These are phyloP conservation scores for Stentor roeselii DNA, from an alignment of 73 alveolate genomes.

Conservation along the genomic window DNA sequence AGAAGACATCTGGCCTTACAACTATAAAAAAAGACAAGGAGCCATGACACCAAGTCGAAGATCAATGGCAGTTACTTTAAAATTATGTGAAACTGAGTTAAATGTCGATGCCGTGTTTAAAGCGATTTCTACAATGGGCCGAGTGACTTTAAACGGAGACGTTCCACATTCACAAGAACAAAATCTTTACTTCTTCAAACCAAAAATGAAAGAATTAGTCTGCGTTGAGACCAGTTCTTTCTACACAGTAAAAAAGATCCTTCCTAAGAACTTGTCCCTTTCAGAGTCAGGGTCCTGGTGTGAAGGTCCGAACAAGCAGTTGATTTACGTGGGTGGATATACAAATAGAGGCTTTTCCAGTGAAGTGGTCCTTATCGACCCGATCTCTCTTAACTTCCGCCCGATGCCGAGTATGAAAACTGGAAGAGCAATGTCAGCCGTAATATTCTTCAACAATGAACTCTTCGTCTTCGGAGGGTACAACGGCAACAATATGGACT, in stretches of 20 bases:
- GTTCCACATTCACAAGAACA: background rate
- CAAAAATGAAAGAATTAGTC: background rate
- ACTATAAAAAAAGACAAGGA: background rate
- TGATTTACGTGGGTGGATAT: background rate
- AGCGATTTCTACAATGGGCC: background rate
- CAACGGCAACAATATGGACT: conserved; percentile 1
- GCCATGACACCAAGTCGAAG: background rate
- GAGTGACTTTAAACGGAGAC: background rate
- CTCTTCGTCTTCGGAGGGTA: background rate
- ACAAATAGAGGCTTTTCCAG: background rate
- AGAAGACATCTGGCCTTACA: background rate
- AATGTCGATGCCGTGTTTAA: background rate
- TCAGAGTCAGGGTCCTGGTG: background rate
- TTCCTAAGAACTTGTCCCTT: background rate
- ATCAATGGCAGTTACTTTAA: background rate
- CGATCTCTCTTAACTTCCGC: background rate
- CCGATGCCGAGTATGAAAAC: background rate
- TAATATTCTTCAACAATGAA: background rate
- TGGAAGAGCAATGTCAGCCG: background rate
- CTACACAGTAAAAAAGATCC: background rate
- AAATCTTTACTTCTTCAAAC: background rate
- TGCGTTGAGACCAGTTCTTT: background rate
- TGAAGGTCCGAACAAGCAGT: background rate
- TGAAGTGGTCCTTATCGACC: background rate
- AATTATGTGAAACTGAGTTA: background rate